A percentile compares a stretch with the other conserved stretches of the same genome.
Evolutionary conservation across 495 filamentous ascomycete species (phyloP).

Genomic region (Penicillium canariense): DNA sequence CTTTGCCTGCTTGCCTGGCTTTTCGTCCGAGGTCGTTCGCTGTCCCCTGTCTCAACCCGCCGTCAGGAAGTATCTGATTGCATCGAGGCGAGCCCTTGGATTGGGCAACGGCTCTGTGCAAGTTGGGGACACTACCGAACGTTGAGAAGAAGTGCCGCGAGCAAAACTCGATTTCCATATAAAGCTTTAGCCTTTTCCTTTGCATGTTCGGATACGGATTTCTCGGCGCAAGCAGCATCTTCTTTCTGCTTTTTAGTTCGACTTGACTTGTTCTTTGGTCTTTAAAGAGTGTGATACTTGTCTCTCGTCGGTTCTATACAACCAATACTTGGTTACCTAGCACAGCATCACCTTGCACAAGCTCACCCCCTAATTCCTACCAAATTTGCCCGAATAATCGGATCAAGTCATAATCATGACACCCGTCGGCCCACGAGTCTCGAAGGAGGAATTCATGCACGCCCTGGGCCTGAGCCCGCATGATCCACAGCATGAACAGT

Average conservation of each 20-base stretch:
- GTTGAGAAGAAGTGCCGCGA: constrained; percentile 1
- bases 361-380: not conserved
- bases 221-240: not conserved
- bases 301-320: not conserved
- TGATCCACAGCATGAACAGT: constrained; percentile 42
- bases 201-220: not conserved
- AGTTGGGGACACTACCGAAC: not conserved
- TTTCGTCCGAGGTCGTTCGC: constrained; percentile 21
- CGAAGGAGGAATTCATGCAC: constrained; percentile 48
- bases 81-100: constrained; percentile 5
- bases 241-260: not conserved
- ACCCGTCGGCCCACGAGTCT: constrained; percentile 43
- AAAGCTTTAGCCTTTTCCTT: not conserved
- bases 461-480: constrained; percentile 40
- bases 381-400: not conserved
- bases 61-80: constrained; percentile 17
- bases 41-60: constrained; percentile 21
- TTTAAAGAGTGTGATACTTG: not conserved
- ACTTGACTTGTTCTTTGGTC: not conserved
- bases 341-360: constrained; percentile 1
- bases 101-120: constrained; percentile 5
- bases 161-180: not conserved
- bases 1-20: constrained; percentile 18
- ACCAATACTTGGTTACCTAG: not conserved
- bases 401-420: constrained; percentile 17